Percentiles rank a stretch among this genome's conserved stretches.
phyloP scores from a whole-genome alignment of 2,329 filamentous ascomycete genomes.

The Penicillium oxalicum region DNA sequence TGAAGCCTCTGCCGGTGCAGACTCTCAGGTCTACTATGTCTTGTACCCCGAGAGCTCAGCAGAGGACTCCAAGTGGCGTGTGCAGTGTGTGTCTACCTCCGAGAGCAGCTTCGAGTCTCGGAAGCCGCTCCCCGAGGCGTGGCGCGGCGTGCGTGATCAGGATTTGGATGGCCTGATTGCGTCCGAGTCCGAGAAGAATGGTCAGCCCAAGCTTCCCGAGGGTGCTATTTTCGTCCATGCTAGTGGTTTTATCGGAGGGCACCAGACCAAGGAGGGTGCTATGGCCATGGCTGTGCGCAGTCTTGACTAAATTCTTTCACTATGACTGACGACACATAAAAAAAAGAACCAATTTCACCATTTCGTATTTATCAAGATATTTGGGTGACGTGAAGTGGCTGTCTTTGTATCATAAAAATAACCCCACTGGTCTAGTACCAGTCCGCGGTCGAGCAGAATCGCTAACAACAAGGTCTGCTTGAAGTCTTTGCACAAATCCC shows the following conservation, averaged over 20 bases:
- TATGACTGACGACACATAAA: background rate
- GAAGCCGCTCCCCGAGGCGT: constrained; percentile 82
- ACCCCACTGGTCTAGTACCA: too few species aligned
- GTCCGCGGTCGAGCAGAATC: too few species aligned
- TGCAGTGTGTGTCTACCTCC: constrained; percentile 81
- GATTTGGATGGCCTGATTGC: constrained; percentile 61
- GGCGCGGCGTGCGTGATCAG: constrained; percentile 85
- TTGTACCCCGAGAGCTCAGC: constrained; percentile 79
- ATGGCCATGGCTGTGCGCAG: constrained; percentile 65
- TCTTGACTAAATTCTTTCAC: constrained; percentile 21
- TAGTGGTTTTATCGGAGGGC: constrained; percentile 91
- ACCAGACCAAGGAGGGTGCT: constrained; percentile 83
- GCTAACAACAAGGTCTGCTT: too few species aligned
- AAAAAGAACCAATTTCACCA: constrained; percentile 1
- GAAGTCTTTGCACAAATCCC: too few species aligned
- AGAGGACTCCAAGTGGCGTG: constrained; percentile 78
- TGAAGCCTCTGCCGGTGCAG: constrained; percentile 39
- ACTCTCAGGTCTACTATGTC: constrained; percentile 70
- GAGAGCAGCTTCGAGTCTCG: constrained; percentile 86
- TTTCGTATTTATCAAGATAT: background rate
- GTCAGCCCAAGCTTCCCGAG: constrained; percentile 34
- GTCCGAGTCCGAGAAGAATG: constrained; percentile 33
- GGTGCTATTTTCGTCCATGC: constrained; percentile 89
- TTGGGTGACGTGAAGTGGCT: too few species aligned
- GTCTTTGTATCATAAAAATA: too few species aligned